Conservation (phyloP, 345 rosid species). For the Tarenaya hassleriana region DNA sequence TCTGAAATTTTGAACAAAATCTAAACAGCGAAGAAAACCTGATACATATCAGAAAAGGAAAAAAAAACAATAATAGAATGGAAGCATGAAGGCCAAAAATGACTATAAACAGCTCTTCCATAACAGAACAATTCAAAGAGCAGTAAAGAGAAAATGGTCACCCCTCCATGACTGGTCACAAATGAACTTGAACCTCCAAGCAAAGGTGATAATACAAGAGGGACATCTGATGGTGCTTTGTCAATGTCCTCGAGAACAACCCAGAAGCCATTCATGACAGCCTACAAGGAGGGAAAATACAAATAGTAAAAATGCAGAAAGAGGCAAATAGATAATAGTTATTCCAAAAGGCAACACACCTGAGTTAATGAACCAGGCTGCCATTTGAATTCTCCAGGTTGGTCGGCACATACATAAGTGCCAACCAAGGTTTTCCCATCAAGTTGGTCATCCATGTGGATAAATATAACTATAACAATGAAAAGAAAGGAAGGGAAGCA, state of each 20-base stretch:
- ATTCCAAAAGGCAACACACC: slow-evolving; percentile 54
- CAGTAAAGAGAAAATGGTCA: slow-evolving; percentile 23
- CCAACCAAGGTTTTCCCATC: slow-evolving; percentile 94
- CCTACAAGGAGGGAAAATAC: slow-evolving; percentile 42
- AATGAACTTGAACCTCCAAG: slow-evolving; percentile 73
- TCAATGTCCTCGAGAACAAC: slow-evolving; percentile 94
- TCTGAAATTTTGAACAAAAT: slow-evolving; percentile 4
- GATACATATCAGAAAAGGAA: slow-evolving; percentile 15
- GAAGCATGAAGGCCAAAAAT: too few species aligned
- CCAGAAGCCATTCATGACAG: slow-evolving; percentile 78
- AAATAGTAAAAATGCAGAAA: too few species aligned
- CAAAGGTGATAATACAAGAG: slow-evolving; percentile 69
- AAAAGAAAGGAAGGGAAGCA: slow-evolving; percentile 1
- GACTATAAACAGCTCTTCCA: too few species aligned
- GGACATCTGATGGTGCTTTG: slow-evolving; percentile 87
- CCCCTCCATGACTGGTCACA: slow-evolving; percentile 75
- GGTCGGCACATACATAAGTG: slow-evolving; percentile 82
- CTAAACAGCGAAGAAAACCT: slow-evolving; percentile 4
- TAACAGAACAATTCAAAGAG: slow-evolving; percentile 3
- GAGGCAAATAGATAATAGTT: too few species aligned
- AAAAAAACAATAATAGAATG: too few species aligned
- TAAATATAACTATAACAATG: slow-evolving; percentile 43
- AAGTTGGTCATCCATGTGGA: slow-evolving; percentile 97
- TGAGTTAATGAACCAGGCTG: slow-evolving; percentile 94
- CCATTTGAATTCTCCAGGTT: slow-evolving; percentile 98